Evolutionary conservation across 208 protist species (phyloP).

Genomic region (Leishmania aethiopica): DNA sequence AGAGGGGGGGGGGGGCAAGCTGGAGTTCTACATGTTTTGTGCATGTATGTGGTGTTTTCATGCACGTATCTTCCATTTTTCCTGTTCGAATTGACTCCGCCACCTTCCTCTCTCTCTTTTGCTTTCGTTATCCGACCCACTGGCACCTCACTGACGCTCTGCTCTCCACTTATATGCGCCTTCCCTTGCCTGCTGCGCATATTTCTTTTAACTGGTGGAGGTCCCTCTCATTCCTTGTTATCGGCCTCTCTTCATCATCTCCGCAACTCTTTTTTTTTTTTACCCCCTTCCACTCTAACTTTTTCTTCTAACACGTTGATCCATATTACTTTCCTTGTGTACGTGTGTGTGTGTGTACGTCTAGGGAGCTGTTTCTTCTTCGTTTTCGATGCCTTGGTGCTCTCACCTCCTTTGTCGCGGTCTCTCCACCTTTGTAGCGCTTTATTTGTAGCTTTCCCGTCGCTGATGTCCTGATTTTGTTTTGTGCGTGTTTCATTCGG

Average conservation of each 20-base stretch:
- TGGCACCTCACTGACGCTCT: background rate
- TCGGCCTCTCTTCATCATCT: background rate
- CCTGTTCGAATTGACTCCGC: background rate
- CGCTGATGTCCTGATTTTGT: background rate
- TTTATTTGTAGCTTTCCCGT: background rate
- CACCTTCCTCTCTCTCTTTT: background rate
- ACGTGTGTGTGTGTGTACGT: background rate
- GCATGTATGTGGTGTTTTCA: background rate
- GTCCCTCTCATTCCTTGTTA: background rate
- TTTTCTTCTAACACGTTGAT: background rate
- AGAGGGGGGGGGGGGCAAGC: background rate
- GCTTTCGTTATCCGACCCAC: background rate
- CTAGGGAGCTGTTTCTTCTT: background rate
- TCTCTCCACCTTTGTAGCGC: background rate
- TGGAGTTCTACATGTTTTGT: background rate
- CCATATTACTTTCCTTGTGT: background rate
- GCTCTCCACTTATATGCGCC: background rate
- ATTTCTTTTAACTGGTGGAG: background rate
- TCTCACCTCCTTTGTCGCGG: background rate
- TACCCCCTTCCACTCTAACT: background rate
- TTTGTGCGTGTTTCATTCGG: background rate
- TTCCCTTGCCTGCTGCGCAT: background rate
- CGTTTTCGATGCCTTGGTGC: background rate
- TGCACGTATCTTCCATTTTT: background rate
- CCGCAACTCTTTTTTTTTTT: constrained; percentile 12